These are phyloP conservation scores for Kodamaea suecica DNA, from an alignment of 1,139 yeast species.

Conservation along the genomic window DNA sequence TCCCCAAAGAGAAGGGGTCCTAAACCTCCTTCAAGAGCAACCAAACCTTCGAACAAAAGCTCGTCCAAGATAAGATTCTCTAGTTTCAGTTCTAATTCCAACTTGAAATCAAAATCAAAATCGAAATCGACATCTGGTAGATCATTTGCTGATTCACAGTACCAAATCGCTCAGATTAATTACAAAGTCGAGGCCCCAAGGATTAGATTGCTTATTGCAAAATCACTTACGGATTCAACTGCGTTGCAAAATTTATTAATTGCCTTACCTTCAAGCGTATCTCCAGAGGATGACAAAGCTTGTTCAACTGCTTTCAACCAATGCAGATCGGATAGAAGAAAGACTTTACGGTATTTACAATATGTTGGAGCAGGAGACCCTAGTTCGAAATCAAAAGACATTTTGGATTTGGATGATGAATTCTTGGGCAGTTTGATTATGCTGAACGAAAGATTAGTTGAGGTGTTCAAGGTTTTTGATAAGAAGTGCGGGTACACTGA, in stretches of 20 bases:
- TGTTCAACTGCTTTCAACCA: constrained; percentile 63
- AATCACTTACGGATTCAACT: constrained; percentile 72
- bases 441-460: constrained; percentile 86
- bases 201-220: constrained; percentile 67
- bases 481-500: constrained; percentile 35
- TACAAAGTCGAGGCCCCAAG: constrained; percentile 70
- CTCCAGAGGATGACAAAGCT: constrained; percentile 61
- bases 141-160: constrained; percentile 54
- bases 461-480: constrained; percentile 68
- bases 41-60: constrained; percentile 6
- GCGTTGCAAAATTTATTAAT: constrained; percentile 65
- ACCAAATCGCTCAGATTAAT: constrained; percentile 65
- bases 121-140: constrained; percentile 7
- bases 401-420: constrained; percentile 58
- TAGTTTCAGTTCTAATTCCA: constrained; percentile 3
- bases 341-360: constrained; percentile 77
- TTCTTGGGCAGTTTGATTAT: constrained; percentile 79
- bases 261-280: constrained; percentile 48
- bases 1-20: constrained; percentile 6
- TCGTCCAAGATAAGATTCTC: neutral
- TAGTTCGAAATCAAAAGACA: constrained; percentile 27
- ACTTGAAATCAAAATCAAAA: constrained; percentile 2
- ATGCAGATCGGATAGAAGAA: constrained; percentile 74
- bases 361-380: constrained; percentile 58
- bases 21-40: constrained; percentile 8